phyloP scores from a whole-genome alignment of 169 alveolate species.

The Plasmodium chabaudi region DNA sequence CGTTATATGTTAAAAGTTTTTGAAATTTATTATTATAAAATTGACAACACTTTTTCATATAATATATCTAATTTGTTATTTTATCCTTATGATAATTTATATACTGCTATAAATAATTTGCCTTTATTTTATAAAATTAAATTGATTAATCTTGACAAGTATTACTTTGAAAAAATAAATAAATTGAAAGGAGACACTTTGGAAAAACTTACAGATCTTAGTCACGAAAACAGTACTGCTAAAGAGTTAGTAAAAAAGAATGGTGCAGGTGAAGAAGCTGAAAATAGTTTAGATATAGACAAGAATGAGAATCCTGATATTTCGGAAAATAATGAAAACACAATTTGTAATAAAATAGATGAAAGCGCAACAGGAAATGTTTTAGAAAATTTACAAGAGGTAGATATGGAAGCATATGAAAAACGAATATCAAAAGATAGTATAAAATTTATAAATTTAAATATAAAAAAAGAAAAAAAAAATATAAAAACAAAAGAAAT shows the following conservation, averaged over 20 bases:
- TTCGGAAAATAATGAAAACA: not conserved
- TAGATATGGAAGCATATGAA: conserved; percentile 68
- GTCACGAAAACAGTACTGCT: not conserved
- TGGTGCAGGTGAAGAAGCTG: not conserved
- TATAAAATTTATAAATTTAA: conserved; percentile 46
- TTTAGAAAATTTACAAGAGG: conserved; percentile 46
- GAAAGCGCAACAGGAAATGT: conserved; percentile 19
- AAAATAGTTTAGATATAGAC: not conserved
- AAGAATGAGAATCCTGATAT: not conserved
- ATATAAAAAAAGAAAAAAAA: conserved; percentile 49
- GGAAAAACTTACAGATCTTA: too few relatives aligned
- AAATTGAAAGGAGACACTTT: not conserved
- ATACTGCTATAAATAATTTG: conserved; percentile 45
- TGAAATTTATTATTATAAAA: conserved; percentile 48
- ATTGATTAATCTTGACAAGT: conserved; percentile 20
- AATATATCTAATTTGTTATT: conserved; percentile 36
- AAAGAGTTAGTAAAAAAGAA: not conserved
- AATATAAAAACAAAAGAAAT: conserved; percentile 31
- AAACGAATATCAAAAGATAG: conserved; percentile 45
- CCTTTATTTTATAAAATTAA: conserved; percentile 46
- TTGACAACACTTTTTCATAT: conserved; percentile 47
- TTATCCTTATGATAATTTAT: conserved; percentile 37
- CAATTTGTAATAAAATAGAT: not conserved
- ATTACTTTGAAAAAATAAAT: not conserved
- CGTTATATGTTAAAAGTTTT: conserved; percentile 22